Base-by-base conservation (phyloP, 768 basidiomycete species). In the Suillus tomentosus region DNA sequence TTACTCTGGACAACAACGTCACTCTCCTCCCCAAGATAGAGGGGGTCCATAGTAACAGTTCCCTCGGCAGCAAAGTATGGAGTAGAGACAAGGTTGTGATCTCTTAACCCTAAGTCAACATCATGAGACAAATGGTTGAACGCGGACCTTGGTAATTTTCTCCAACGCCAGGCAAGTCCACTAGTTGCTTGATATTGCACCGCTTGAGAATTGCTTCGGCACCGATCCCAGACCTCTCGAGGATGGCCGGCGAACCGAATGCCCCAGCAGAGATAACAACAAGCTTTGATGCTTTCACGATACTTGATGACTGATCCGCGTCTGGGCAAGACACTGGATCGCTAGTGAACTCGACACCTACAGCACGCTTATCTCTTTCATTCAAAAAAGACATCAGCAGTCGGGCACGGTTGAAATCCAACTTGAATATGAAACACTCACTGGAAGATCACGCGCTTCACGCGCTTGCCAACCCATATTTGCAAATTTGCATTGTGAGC, bases 171-270 rank as follows among this genome's bases (percentile, higher is more conserved):
- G 77, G 75, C 8, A 82, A 68, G 55, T 82, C 74, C 3, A 79
- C 71, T 2, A 76, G n/a, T 0, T 71, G 69, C 19, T 69, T 24
- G 39, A 83, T 66, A 0, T 72, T 74, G 19, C 66, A 66, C 15
- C 69, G 37, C 51, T 71, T 62, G 0, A 83, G 74, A 1, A 78
- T 54, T 0, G 67, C 66, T 53, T 64, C 65, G 4, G 71, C 65
- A 2, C 82, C 82, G 14, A 83, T 77, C 0, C 82, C 82, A 3
- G 80, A 86, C 3, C 87, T 78, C 68, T 88, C 84, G 9, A 89
- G 79, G 22, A 89, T 79, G 56, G 78, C 76, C 0, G 85, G 81
- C 0, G 81, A 81, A 14, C 80, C 80, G 34, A 82, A 74, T 0
- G 80, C 60, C 1, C 82, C 81, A 2, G 77, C 77, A 15, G 77